Conservation (phyloP, 805 yeast species). For the Metahyphopichia silvanorum region DNA sequence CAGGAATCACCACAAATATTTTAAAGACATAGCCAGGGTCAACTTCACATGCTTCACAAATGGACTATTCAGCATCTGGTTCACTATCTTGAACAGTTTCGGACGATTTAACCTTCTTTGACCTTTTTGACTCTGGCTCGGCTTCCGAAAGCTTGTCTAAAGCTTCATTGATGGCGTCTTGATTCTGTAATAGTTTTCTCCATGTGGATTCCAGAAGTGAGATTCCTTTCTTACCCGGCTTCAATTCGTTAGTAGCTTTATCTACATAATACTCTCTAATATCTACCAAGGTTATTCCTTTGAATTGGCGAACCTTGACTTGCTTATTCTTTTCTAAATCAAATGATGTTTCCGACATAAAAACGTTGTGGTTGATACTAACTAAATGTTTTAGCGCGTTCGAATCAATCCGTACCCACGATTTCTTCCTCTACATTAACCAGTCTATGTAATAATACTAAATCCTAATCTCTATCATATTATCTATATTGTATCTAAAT, state of each 20-base stretch:
- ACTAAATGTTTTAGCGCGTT: too few species aligned
- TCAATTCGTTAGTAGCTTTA: slow-evolving; percentile 54
- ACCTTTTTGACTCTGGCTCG: slow-evolving; percentile 3
- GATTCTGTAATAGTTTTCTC: slow-evolving; percentile 43
- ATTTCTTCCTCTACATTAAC: too few species aligned
- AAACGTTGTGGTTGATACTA: too few species aligned
- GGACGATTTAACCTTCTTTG: too few species aligned
- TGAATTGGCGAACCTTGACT: slow-evolving; percentile 71
- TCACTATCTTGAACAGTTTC: slow-evolving; percentile 6
- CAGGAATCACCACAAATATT: too few species aligned
- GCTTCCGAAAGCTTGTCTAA: slow-evolving; percentile 30
- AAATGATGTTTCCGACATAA: slow-evolving; percentile 17
- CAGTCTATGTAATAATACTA: neutral
- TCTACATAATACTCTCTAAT: slow-evolving; percentile 74
- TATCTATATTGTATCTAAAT: too few species aligned
- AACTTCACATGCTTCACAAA: too few species aligned
- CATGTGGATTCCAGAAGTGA: slow-evolving; percentile 58
- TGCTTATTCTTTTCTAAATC: slow-evolving; percentile 48
- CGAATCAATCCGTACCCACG: too few species aligned
- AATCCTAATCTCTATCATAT: too few species aligned
- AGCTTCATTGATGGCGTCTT: slow-evolving; percentile 50
- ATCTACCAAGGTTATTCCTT: slow-evolving; percentile 66
- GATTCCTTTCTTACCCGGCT: slow-evolving; percentile 82
- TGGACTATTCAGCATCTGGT: too few species aligned
- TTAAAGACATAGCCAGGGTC: too few species aligned